phyloP scores from a whole-genome alignment of 192 early-diverging fungal genomes.

The Gamsiella multidivaricata region DNA sequence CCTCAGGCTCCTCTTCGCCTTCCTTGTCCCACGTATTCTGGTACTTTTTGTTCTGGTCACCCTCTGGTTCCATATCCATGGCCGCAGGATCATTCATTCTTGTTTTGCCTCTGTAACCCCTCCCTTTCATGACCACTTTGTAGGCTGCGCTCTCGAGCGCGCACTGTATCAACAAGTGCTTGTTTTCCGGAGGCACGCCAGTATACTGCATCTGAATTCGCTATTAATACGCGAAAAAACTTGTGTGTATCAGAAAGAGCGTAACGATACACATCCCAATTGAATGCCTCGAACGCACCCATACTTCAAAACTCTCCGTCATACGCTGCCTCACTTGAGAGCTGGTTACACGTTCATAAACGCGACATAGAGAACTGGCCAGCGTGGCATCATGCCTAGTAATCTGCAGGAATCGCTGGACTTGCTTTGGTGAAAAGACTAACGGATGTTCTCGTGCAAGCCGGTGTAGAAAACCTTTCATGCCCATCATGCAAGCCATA shows the following conservation, averaged over 20 bases:
- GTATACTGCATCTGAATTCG: conserved; percentile 5
- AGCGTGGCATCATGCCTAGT: background rate
- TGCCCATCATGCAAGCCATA: background rate
- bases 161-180: conserved; percentile 1
- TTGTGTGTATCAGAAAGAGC: background rate
- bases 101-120: background rate
- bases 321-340: background rate
- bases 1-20: too few species aligned
- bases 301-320: conserved; percentile 19
- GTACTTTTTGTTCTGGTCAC: too few species aligned
- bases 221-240: background rate
- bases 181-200: background rate
- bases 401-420: background rate
- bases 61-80: too few species aligned
- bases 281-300: too few species aligned
- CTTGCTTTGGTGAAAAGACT: conserved; percentile 5
- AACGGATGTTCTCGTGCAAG: conserved; percentile 3
- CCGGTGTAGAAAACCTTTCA: background rate
- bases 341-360: background rate
- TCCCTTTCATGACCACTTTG: background rate
- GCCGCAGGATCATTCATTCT: background rate
- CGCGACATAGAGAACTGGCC: conserved; percentile 2
- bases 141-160: conserved; percentile 4
- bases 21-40: too few species aligned
- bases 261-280: too few species aligned